Conservation (phyloP, 2,329 filamentous ascomycete genomes). For the Fusarium verticillioides region DNA sequence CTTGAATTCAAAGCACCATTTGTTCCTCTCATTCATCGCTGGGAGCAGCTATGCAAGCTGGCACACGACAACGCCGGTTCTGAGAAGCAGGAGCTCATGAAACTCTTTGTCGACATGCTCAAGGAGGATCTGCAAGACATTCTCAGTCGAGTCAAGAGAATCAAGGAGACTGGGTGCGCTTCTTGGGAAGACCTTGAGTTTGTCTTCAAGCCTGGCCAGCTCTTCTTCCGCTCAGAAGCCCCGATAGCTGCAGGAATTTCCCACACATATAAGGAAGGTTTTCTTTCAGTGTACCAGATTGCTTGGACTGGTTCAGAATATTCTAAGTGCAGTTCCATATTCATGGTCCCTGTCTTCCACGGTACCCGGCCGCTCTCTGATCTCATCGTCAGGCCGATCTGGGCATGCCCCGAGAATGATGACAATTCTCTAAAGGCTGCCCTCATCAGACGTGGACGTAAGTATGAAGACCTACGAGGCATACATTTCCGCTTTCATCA, state of each 20-base stretch:
- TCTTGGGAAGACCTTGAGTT: neutral
- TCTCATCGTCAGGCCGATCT: neutral
- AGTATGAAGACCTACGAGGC: neutral
- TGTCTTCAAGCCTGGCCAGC: constrained; percentile 1
- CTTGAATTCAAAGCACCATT: neutral
- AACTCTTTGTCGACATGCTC: neutral
- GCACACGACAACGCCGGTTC: neutral
- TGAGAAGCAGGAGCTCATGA: neutral
- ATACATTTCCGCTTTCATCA: neutral
- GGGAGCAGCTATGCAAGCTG: neutral
- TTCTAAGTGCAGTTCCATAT: neutral
- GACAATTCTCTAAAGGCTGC: neutral
- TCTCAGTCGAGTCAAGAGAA: neutral
- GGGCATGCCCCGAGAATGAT: neutral
- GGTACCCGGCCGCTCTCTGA: neutral
- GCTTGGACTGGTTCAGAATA: neutral
- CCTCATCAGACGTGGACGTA: neutral
- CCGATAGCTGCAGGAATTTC: neutral
- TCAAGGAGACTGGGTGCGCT: neutral
- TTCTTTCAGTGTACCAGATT: neutral
- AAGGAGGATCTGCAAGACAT: neutral
- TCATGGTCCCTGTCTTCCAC: neutral
- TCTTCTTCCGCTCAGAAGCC: neutral
- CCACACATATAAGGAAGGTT: fast-evolving
- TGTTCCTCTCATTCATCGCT: neutral